Base-by-base conservation (phyloP, 495 filamentous ascomycete genomes). In the Astrothelium macrocarpum region DNA sequence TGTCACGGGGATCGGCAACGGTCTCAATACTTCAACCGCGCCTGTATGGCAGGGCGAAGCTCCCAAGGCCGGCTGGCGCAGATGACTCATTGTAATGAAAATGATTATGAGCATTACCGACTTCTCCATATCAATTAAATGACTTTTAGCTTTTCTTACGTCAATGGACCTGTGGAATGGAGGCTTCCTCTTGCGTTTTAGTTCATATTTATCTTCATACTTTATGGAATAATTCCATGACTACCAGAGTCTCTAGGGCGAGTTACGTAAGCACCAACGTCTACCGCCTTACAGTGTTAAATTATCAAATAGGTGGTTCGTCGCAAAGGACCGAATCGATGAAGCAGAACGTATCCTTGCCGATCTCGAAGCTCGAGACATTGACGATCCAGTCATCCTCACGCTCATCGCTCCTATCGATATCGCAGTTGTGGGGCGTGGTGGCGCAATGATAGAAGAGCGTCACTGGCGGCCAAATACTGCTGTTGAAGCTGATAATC, bases 11-110 rank as follows among this genome's bases (percentile, higher is more conserved):
- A 79, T 89, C 39, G 87, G 85, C 5, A 88, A 87, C 64, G 86
- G 85, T 16, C 78, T 87, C 64, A 87, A 88, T 62, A 85, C 82
- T 0, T 78, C 84, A 1, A 84, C 82, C 12, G 84, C 82, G 1
- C 84, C 86, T 12, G 78, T 86, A 7, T 89, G 83, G 84, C 83
- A 87, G 67, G 80, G 79, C 1, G 84, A 89, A 67, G 85, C 83
- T 0, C 80, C 82, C 0, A 80, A 84, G 63, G 77, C 78, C 0
- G 76, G 77, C 60, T 83, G 80, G 79, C 76, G 84, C 64, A 85
- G 86, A 46, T 80, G 82, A 62, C 71, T 87, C 25, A 81, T 86
- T 23, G 79, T 86, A 49, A 74, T 87, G 14, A 84, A 86, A 62
- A 77, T 85, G 74, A 80, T 81, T 26, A 72, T 84, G 73, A 86